Base-by-base conservation (phyloP, 495 filamentous ascomycete species). In the Penicillium ochrochloron region DNA sequence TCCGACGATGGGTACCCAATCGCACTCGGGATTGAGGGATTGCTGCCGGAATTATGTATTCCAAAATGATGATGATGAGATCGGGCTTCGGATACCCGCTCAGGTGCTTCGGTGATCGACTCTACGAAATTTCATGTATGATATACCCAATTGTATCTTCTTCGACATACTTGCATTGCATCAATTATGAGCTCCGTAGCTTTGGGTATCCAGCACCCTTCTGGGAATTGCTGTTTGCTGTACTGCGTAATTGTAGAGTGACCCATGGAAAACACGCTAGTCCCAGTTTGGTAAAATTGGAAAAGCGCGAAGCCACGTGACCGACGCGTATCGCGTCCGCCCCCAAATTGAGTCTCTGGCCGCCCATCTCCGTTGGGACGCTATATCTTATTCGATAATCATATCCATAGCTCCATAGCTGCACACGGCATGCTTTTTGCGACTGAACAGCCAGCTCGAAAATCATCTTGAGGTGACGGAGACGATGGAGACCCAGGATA, bases 1-100 rank as follows among this genome's bases (percentile, higher is more conserved):
- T 97, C 42, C 88, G 86, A 73, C 82, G 96, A 67, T 99, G 93
- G 88, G 82, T 90, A 23, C 87, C 89, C 37, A 97, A 97, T 75
- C 84, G 94, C 31, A 93, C 78, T 65, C 82, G 90, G 31, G 88
- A 89, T 75, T 91, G 67, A 80, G 44, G 25, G 10, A 12, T 81
- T 19, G 27, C 50, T 10, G 10, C 41, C 8, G n/a, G 31, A 19
- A 17, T 60, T 61, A 35, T 54, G 34, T 50, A 50, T 60, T 33
- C 25, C 14, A n/a, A n/a, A n/a, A 48, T 17, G 21, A 5, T 27
- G 14, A 12, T 8, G 17, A 31, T 39, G 41, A 57, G 39, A 21
- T 27, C 41, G 67, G 64, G 64, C 67, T 69, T 69, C 67, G 27
- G 64, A 69, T 66, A 66, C 64, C 64, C 67, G 42, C 27, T 63